Evolutionary conservation across 1,284 basidiomycete species (phyloP).

Genomic region (Calocybe gambosa): DNA sequence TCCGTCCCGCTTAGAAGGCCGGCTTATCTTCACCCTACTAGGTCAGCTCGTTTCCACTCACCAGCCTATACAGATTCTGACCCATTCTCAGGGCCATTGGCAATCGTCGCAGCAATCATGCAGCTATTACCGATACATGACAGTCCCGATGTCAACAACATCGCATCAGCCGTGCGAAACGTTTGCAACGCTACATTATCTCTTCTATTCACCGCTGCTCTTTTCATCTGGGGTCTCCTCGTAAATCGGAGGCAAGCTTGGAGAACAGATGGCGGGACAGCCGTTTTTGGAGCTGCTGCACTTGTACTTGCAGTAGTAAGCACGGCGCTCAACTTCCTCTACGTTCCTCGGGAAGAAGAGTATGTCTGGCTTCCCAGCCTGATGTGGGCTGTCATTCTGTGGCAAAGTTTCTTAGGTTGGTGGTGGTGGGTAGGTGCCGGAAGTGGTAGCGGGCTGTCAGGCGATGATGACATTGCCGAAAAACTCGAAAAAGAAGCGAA

Average conservation of each 20-base stretch:
- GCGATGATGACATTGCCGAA: constrained; percentile 35
- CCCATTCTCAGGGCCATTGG: constrained; percentile 65
- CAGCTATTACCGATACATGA: constrained; percentile 71
- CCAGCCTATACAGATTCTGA: neutral
- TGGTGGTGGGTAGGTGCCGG: constrained; percentile 98
- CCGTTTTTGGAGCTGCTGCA: constrained; percentile 85
- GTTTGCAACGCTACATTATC: constrained; percentile 95
- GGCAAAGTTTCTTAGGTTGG: constrained; percentile 91
- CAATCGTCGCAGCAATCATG: constrained; percentile 80
- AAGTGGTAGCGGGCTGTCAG: constrained; percentile 48
- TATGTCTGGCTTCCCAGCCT: constrained; percentile 83
- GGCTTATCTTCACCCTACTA: constrained; percentile 83
- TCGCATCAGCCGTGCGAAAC: constrained; percentile 82
- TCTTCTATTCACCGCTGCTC: constrained; percentile 84
- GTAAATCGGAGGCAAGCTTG: constrained; percentile 91
- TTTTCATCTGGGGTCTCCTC: constrained; percentile 90
- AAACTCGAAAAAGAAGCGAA: constrained; percentile 55
- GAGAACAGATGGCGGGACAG: constrained; percentile 94
- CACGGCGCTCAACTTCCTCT: constrained; percentile 81
- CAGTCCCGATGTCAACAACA: constrained; percentile 38
- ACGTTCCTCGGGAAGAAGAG: constrained; percentile 75
- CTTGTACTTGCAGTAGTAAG: constrained; percentile 73
- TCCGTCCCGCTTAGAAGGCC: constrained; percentile 86
- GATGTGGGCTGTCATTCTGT: constrained; percentile 83
- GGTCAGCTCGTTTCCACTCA: constrained; percentile 33